Evolutionary conservation across 2,329 filamentous ascomycete species (phyloP), one percentile per base, ranked within the genome.

Genomic region (Pyricularia sp.): DNA sequence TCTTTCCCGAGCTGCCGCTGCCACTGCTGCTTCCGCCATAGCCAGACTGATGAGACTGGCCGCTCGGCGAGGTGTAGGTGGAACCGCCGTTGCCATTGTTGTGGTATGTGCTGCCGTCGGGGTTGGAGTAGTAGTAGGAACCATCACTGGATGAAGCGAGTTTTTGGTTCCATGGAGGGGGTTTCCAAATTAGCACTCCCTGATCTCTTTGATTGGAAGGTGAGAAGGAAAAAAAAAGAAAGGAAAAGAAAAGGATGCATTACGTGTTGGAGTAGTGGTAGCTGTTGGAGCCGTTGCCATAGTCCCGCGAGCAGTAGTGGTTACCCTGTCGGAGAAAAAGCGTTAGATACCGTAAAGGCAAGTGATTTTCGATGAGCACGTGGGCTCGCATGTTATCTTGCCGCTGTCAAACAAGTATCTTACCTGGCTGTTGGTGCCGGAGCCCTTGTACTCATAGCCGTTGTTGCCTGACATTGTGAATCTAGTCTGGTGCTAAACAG

Each of bases 121-220:
- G 79, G 79, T 92, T 92, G 75, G 84, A 86, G 79, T 92, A 92
- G 80, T 92, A 91, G 82, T 92, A 92, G 1, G 88, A 90, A 55
- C 89, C 88, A 73, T 91, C 75, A 26, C 84, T 86, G 28, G 50
- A 10, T 42, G n/a, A 20, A 23, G 58, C 3, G 23, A 33, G n/a
- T n/a, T 66, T 42, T 20, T 28, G n/a, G 3, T 26, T 10, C 10
- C 33, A 17, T 4, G 6, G 33, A n/a, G n/a, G 33, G 12, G 17
- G 17, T 17, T 42, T 14, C 14, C 17, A 3, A 5, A 42, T 23
- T 2, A 6, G 26, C 28, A 23, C 23, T 26, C 10, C 50, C 65
- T n/a, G n/a, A 50, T 25, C 4, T 26, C 7, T 31, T 50, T 17
- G 31, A 20, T 31, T 14, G 14, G 2, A 3, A 17, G 5, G 3